Conservation (phyloP, 1,139 yeast genomes). For the Magnusiomyces suaveolens region DNA sequence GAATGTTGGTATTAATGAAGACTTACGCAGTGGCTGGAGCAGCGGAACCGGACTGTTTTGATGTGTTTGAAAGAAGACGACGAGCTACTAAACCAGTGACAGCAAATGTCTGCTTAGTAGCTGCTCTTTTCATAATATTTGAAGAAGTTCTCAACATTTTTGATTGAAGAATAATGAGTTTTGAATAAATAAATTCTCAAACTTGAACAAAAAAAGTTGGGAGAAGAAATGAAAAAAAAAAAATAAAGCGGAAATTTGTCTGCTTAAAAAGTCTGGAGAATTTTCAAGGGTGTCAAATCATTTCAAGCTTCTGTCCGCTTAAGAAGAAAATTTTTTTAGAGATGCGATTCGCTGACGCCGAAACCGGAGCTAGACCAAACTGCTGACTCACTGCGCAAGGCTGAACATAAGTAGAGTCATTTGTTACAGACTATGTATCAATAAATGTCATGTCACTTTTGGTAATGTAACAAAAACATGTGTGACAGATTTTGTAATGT, state of each 20-base stretch:
- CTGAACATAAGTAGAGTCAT: too few species aligned
- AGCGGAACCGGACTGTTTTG: constrained; percentile 6
- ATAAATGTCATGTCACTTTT: too few species aligned
- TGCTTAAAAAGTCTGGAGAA: neutral
- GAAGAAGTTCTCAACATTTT: constrained; percentile 10
- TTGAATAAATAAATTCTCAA: neutral
- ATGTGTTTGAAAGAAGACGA: constrained; percentile 11
- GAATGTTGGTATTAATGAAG: neutral
- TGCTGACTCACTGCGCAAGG: too few species aligned
- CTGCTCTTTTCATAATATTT: constrained; percentile 9
- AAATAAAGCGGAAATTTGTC: neutral
- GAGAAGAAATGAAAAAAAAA: neutral
- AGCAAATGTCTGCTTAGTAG: constrained; percentile 8
- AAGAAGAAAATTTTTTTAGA: too few species aligned
- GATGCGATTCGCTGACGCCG: too few species aligned
- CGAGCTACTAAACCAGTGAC: neutral
- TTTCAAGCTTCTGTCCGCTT: too few species aligned
- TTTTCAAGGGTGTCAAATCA: neutral
- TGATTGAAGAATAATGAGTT: neutral
- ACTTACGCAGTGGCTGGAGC: constrained; percentile 13
- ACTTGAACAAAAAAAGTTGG: neutral
- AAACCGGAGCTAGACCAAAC: too few species aligned
- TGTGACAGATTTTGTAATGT: too few species aligned
- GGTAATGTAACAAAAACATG: too few species aligned
- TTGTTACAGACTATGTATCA: too few species aligned